A percentile compares a stretch with the other conserved stretches of the same genome.
Evolutionary conservation across 2,329 filamentous ascomycete genomes (phyloP).

Genomic region (Hypocreales sp.): DNA sequence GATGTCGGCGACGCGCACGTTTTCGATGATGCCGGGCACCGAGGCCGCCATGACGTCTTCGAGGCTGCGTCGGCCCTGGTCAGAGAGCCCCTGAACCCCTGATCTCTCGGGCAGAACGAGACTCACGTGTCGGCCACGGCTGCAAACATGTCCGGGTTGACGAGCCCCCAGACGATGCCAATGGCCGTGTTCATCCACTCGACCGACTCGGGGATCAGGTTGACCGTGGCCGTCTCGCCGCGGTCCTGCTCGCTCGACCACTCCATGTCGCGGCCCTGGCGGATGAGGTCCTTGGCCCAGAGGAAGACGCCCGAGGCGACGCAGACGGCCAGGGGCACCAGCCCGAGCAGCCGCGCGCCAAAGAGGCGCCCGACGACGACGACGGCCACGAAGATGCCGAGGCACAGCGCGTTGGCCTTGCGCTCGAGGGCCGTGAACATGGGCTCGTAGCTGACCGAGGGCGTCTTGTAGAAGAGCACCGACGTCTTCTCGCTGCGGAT

Average conservation of each 20-base stretch:
- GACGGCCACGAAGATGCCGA: constrained; percentile 56
- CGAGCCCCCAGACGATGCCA: constrained; percentile 71
- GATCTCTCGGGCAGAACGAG: no score
- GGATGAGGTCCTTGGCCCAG: constrained; percentile 78
- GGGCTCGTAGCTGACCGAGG: constrained; percentile 75
- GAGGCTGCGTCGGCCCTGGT: constrained; percentile 14
- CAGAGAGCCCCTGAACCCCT: no score
- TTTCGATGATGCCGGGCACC: constrained; percentile 79
- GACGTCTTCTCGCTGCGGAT: constrained; percentile 96
- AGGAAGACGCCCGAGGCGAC: constrained; percentile 68
- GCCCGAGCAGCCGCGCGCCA: constrained; percentile 59
- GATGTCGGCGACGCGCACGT: constrained; percentile 88
- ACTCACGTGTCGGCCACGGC: constrained; percentile 66
- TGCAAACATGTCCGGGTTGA: constrained; percentile 93
- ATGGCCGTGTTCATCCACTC: constrained; percentile 93
- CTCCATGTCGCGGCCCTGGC: constrained; percentile 67
- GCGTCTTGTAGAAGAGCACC: constrained; percentile 88
- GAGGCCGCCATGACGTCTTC: constrained; percentile 92
- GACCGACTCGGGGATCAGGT: constrained; percentile 83
- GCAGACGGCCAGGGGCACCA: constrained; percentile 58
- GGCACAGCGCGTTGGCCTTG: constrained; percentile 54
- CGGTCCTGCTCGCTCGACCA: constrained; percentile 80
- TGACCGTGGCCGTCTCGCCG: constrained; percentile 72
- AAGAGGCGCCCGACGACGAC: constrained; percentile 66
- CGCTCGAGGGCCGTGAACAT: constrained; percentile 68